Base-by-base conservation (phyloP, 257 asterid genomes). In the Ilex asprella region DNA sequence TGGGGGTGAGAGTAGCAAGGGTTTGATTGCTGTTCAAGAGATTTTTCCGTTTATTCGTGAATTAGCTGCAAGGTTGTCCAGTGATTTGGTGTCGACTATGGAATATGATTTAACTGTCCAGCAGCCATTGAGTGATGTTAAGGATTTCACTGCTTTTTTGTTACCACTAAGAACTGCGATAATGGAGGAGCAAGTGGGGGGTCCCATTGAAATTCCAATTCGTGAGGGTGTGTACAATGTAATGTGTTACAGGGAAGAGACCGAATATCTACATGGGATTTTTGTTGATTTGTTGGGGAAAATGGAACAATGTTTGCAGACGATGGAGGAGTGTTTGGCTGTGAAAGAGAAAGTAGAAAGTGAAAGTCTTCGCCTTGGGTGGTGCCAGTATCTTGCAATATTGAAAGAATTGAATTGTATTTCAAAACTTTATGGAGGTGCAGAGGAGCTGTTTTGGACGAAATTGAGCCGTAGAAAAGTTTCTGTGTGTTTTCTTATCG, bases 381-480 rank as follows among this genome's bases (percentile, higher is more conserved):
- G 82, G 70, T 68, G 74, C 49, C 94, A 90, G 58, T 79, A 86
- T 77, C 82, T 89, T 65, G 68, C 82, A 3, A 77, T 87, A 59
- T 60, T 93, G 78, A 89, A 84, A 82, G 94, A 83, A 59, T 79
- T 93, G 35, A 60, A 78, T 78, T 65, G 77, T 54, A 70, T 85
- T 30, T 81, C 99, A 2, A 85, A 79, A 65, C 70, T 85, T 58
- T 85, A 71, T 64, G 29, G 65, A 50, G 92, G 82, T 47, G 74
- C 79, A 21, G 90, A 82, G 55, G 84, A 73, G 68, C 50, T 66
- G 56, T 93, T 89, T 82, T 84, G 96, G 95, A 76, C 65, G 55
- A 63, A 54, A 59, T 76, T 85, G 87, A 79, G 67, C 62, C 70
- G 65, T 61, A 82, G 93, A 69, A 90, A 78, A 73, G 74, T 43